These are phyloP conservation scores for Arthrobotrys pseudoclavata DNA, from an alignment of 2,329 filamentous ascomycete genomes.

Conservation along the genomic window DNA sequence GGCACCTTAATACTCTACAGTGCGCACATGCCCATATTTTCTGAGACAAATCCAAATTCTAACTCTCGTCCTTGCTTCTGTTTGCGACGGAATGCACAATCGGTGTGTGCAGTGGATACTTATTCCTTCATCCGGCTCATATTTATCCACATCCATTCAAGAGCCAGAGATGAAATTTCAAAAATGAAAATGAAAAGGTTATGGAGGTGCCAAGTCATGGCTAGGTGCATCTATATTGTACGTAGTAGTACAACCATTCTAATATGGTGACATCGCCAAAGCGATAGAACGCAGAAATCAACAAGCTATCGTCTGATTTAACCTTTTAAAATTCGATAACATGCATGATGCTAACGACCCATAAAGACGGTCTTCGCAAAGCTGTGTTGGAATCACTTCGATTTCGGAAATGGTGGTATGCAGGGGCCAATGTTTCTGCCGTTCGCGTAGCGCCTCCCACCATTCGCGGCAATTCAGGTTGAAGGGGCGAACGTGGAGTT, in stretches of 20 bases:
- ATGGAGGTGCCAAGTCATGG: too few species aligned
- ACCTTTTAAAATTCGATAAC: constrained; percentile 38
- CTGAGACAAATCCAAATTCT: constrained; percentile 22
- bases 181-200: background rate
- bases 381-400: constrained; percentile 8
- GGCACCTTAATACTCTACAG: background rate
- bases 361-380: background rate
- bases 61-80: background rate
- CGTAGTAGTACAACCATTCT: too few species aligned
- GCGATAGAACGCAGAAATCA: background rate
- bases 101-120: background rate
- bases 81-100: background rate
- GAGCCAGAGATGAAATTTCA: background rate
- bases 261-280: constrained; percentile 12
- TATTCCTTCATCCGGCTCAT: background rate
- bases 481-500: constrained; percentile 21
- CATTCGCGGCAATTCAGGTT: constrained; percentile 13
- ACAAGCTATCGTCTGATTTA: constrained; percentile 12
- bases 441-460: constrained; percentile 36
- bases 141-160: background rate
- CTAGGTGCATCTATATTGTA: too few species aligned
- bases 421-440: constrained; percentile 32
- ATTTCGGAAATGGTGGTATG: constrained; percentile 45
- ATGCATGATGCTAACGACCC: constrained; percentile 27
- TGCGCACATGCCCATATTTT: background rate